Evolutionary conservation across 208 protist species (phyloP).

Genomic region (Giardia duodenalis): DNA sequence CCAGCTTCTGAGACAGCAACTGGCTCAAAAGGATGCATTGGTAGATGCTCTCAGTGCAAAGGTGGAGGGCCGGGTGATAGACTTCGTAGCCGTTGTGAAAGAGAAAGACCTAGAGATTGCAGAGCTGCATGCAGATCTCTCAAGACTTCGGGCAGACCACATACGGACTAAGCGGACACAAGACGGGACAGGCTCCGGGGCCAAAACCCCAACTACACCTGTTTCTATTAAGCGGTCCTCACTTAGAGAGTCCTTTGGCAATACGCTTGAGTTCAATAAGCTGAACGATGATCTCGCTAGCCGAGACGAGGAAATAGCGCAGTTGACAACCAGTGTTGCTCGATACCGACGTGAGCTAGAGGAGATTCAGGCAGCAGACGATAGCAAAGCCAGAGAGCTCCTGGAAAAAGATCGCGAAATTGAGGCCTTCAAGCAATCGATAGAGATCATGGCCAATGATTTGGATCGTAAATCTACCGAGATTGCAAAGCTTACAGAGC

Average conservation of each 20-base stretch:
- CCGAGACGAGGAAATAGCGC: neutral
- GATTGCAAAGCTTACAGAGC: neutral
- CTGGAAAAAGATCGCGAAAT: neutral
- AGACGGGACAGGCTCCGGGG: neutral
- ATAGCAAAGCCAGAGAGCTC: neutral
- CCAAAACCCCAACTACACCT: no score
- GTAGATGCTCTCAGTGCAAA: no score
- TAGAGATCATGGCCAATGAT: neutral
- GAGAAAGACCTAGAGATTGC: neutral
- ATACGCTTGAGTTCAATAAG: neutral
- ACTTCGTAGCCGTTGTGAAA: no score
- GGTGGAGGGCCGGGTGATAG: no score
- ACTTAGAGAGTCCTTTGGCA: neutral
- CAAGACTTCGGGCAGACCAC: neutral
- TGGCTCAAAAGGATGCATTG: neutral
- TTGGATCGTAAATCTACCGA: neutral
- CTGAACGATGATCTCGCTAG: neutral
- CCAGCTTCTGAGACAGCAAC: neutral
- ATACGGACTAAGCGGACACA: neutral
- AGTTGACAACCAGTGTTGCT: neutral
- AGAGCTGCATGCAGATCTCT: neutral
- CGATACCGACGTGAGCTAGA: neutral
- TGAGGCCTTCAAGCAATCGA: neutral
- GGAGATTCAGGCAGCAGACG: neutral
- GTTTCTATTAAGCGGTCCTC: no score